These are phyloP conservation scores for Mycena epipterygia DNA, from an alignment of 768 basidiomycete genomes.

Conservation along the genomic window DNA sequence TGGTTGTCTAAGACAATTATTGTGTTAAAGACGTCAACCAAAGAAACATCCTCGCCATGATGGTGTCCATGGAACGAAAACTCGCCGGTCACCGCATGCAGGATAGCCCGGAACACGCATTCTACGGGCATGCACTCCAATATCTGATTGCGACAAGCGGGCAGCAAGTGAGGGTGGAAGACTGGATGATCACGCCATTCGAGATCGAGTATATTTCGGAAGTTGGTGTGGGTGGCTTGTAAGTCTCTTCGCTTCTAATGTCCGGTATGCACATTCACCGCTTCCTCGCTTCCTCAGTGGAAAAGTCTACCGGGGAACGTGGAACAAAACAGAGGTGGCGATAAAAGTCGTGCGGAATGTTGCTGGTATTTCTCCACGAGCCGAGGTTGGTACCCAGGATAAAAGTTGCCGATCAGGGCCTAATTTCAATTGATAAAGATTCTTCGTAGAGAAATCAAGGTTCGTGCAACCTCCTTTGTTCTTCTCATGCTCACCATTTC, in stretches of 20 bases:
- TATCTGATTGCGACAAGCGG: neutral
- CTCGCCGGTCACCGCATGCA: neutral
- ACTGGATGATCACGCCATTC: constrained; percentile 19
- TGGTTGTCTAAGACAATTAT: too few relatives aligned
- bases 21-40: constrained; percentile 13
- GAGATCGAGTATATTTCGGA: neutral
- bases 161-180: neutral
- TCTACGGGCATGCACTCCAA: neutral
- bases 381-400: too few relatives aligned
- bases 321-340: constrained; percentile 13
- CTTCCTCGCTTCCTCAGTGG: neutral
- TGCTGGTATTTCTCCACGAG: neutral
- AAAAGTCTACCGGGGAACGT: neutral
- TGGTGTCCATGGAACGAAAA: neutral
- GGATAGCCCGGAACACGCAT: neutral
- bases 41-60: constrained; percentile 1
- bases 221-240: constrained; percentile 23
- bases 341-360: neutral
- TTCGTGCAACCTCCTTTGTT: too few relatives aligned
- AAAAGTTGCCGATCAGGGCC: neutral
- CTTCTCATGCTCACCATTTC: neutral
- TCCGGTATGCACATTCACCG: too few relatives aligned
- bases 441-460: too few relatives aligned
- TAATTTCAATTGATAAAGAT: neutral
- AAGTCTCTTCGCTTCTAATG: neutral